These are phyloP conservation scores for Stephanocyclus meneghinianus DNA, from an alignment of 352 stramenopile species.

Conservation along the genomic window DNA sequence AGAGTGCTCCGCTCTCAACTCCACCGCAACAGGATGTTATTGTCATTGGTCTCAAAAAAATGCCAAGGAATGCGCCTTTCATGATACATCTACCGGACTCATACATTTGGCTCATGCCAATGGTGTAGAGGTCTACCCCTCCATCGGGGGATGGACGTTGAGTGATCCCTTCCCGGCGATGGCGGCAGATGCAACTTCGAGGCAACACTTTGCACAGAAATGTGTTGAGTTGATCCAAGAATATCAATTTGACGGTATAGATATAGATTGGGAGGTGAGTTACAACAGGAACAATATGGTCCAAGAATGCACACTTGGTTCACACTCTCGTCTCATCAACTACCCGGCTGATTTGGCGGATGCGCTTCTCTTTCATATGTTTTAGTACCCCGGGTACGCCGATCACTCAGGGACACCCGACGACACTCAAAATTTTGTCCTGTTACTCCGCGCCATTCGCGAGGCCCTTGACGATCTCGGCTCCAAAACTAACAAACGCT, in stretches of 20 bases:
- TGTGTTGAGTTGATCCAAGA: slow-evolving; percentile 26
- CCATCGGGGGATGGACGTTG: slow-evolving; percentile 25
- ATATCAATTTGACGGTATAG: slow-evolving; percentile 34
- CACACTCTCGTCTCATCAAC: no score
- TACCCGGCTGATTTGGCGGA: no score
- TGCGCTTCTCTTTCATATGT: no score
- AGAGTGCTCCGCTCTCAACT: neutral
- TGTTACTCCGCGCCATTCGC: slow-evolving; percentile 12
- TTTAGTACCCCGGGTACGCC: slow-evolving; percentile 32
- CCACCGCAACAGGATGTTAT: slow-evolving; percentile 3
- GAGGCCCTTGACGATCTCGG: slow-evolving; percentile 15
- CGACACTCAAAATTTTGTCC: slow-evolving; percentile 15
- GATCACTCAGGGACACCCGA: slow-evolving; percentile 16
- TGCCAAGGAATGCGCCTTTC: slow-evolving; percentile 10
- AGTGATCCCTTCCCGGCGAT: slow-evolving; percentile 17
- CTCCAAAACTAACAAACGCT: slow-evolving; percentile 9
- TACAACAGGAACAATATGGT: neutral
- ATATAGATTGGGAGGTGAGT: slow-evolving; percentile 12
- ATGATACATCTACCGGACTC: slow-evolving; percentile 14
- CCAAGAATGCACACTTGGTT: neutral
- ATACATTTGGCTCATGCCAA: slow-evolving; percentile 19
- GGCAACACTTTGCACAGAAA: slow-evolving; percentile 19
- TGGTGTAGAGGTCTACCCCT: slow-evolving; percentile 17
- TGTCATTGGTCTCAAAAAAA: neutral
- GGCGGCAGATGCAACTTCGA: neutral